Conservation (phyloP, 257 asterid genomes). For the Solanum microdontum region DNA sequence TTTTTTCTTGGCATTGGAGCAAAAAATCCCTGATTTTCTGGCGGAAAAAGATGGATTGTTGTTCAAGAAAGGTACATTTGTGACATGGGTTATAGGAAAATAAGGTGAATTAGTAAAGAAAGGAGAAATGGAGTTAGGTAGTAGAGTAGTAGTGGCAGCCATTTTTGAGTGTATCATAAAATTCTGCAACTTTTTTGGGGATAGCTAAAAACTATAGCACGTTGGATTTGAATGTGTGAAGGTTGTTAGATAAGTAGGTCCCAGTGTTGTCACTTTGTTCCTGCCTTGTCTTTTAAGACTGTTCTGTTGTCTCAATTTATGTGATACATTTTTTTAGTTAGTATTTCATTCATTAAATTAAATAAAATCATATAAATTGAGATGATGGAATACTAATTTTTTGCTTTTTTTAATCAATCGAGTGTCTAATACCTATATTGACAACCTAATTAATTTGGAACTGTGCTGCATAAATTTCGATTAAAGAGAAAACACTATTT, state of each 20-base stretch:
- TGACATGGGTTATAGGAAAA: slow-evolving; percentile 15
- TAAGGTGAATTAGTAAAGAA: slow-evolving; percentile 24
- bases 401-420: neutral
- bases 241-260: slow-evolving; percentile 53
- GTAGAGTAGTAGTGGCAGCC: slow-evolving; percentile 44
- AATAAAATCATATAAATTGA: too few species aligned
- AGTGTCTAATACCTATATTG: neutral
- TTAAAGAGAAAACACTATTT: too few species aligned
- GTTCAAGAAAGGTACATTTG: slow-evolving; percentile 12
- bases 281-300: neutral
- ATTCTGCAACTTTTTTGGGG: neutral
- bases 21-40: slow-evolving; percentile 14
- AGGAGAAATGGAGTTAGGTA: slow-evolving; percentile 31
- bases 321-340: neutral
- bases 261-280: slow-evolving; percentile 1
- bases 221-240: slow-evolving; percentile 64
- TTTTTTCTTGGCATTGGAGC: slow-evolving; percentile 41
- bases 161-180: slow-evolving; percentile 7
- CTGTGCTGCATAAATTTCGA: rapidly evolving
- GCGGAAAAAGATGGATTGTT: slow-evolving; percentile 1
- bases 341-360: too few species aligned
- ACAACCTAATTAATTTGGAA: too few species aligned
- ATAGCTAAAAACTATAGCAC: neutral
- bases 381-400: too few species aligned
- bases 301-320: rapidly evolving